phyloP scores from a whole-genome alignment of 495 filamentous ascomycete genomes.

The Hypoxylon subgilvum region DNA sequence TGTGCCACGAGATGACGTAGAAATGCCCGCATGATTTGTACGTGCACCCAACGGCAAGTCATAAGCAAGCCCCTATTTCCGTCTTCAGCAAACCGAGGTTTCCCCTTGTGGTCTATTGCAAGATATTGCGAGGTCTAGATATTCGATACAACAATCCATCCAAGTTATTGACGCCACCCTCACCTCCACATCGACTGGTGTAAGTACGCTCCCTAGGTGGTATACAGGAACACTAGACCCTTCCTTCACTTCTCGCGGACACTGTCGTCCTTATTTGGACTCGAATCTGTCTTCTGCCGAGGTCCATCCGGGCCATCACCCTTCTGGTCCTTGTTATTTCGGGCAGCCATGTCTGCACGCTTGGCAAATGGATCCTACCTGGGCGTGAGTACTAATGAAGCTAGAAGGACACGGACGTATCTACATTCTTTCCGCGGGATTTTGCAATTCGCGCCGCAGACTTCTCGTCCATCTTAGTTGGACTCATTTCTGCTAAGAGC shows the following conservation, averaged over 20 bases:
- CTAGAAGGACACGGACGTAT: not conserved
- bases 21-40: slow-evolving; percentile 22
- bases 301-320: slow-evolving; percentile 14
- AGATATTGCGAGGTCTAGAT: slow-evolving; percentile 12
- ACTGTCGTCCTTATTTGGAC: slow-evolving; percentile 19
- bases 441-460: slow-evolving; percentile 53
- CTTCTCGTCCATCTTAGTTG: slow-evolving; percentile 52
- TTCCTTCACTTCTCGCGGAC: slow-evolving; percentile 19
- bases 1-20: slow-evolving; percentile 17
- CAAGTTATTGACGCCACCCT: not conserved
- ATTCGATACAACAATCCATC: slow-evolving; percentile 4
- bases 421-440: slow-evolving; percentile 49
- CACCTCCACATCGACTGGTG: not conserved
- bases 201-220: not conserved
- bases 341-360: slow-evolving; percentile 51
- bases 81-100: slow-evolving; percentile 18
- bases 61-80: not conserved
- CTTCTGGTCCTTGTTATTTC: slow-evolving; percentile 44
- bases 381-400: slow-evolving; percentile 16
- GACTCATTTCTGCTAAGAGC: slow-evolving; percentile 42
- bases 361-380: slow-evolving; percentile 51
- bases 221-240: not conserved
- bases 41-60: not conserved
- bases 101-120: slow-evolving; percentile 23
- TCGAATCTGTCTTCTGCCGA: slow-evolving; percentile 11